Percentiles rank a stretch among this genome's conserved stretches.
These are phyloP conservation scores for Daldinia sp. DNA, from an alignment of 2,329 filamentous ascomycete genomes.

Conservation along the genomic window DNA sequence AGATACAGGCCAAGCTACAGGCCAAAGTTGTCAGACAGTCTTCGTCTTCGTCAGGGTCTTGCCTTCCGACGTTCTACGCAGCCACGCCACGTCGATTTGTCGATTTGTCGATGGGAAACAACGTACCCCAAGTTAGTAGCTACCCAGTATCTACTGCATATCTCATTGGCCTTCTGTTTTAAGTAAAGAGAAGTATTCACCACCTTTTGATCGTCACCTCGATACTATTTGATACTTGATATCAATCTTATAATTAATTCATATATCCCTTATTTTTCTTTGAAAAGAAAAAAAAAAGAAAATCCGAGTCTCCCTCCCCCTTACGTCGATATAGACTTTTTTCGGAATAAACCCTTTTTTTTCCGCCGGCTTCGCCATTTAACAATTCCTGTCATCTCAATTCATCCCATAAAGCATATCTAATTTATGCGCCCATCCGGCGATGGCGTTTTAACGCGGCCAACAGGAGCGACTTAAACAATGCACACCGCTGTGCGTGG, in stretches of 20 bases:
- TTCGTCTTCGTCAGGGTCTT: neutral
- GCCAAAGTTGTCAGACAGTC: too few species aligned
- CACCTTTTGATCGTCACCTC: slow-evolving; percentile 9
- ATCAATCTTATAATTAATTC: slow-evolving; percentile 4
- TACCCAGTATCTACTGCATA: slow-evolving; percentile 1
- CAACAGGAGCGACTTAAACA: slow-evolving; percentile 23
- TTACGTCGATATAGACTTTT: neutral
- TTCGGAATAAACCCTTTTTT: slow-evolving; percentile 2
- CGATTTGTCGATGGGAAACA: too few species aligned
- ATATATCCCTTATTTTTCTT: neutral
- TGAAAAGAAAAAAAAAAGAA: too few species aligned
- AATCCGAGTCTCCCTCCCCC: neutral
- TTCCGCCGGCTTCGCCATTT: neutral
- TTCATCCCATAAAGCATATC: neutral
- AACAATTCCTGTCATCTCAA: neutral
- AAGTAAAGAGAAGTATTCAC: slow-evolving; percentile 5
- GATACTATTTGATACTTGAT: neutral
- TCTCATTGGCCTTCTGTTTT: slow-evolving; percentile 11
- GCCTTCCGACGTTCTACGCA: neutral
- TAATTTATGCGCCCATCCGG: slow-evolving; percentile 2
- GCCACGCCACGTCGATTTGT: neutral
- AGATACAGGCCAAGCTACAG: neutral
- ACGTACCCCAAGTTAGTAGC: neutral
- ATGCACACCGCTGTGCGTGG: slow-evolving; percentile 33
- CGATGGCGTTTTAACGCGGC: slow-evolving; percentile 26